Conservation (phyloP, 2,329 filamentous ascomycete species). For the Arthrobotrys musiformis region DNA sequence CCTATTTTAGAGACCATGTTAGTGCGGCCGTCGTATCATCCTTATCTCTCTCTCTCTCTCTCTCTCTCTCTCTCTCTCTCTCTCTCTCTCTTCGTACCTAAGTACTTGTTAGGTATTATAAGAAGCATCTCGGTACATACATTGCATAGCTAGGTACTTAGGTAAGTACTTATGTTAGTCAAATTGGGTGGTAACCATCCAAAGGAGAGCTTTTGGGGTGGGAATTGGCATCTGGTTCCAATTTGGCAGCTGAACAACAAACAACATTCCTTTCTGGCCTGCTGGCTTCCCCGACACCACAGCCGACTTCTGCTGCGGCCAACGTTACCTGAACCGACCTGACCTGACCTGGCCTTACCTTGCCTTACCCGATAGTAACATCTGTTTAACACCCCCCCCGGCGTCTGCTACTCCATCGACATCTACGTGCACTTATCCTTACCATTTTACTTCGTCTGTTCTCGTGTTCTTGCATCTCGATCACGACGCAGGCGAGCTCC, state of each 20-base stretch:
- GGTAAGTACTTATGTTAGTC: neutral
- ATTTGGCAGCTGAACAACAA: conserved; percentile 53
- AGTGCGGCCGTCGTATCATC: no score
- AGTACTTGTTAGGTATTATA: no score
- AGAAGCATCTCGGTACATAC: no score
- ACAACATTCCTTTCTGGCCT: conserved; percentile 50
- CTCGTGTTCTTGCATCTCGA: neutral
- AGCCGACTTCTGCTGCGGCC: conserved; percentile 25
- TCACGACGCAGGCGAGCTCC: neutral
- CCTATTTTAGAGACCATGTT: no score
- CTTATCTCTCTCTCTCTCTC: no score
- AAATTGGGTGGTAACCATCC: neutral
- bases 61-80: no score
- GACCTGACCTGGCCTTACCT: no score
- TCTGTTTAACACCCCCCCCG: neutral
- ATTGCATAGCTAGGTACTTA: no score
- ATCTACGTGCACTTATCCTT: neutral
- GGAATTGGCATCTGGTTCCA: conserved; percentile 30
- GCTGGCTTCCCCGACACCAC: conserved; percentile 35
- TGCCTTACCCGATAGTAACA: conserved; percentile 4
- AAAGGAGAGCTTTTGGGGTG: conserved; percentile 7
- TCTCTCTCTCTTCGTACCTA: no score
- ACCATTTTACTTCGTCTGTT: neutral
- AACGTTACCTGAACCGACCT: no score
- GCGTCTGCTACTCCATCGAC: neutral